Evolutionary conservation across 495 filamentous ascomycete genomes (phyloP).

Genomic region (Xanthoparmelia taractica): DNA sequence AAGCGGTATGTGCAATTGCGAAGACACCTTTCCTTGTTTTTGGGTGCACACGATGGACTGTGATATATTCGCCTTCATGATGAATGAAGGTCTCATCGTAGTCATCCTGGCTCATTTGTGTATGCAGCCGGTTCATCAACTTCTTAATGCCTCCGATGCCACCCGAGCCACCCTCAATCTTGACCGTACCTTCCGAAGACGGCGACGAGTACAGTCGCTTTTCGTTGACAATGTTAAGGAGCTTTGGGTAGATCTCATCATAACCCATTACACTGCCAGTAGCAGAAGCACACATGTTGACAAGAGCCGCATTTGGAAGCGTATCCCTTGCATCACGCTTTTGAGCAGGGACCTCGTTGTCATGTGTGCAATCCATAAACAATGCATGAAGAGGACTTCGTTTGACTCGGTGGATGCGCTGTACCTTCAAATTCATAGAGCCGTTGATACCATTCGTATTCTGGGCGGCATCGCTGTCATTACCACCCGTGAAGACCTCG

Average conservation of each 20-base stretch:
- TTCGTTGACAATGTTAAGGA: slow-evolving; percentile 86
- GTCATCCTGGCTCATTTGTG: slow-evolving; percentile 83
- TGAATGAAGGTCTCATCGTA: slow-evolving; percentile 96
- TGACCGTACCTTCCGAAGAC: slow-evolving; percentile 54
- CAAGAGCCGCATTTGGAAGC: slow-evolving; percentile 88
- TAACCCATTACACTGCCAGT: slow-evolving; percentile 98
- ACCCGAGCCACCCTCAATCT: slow-evolving; percentile 50
- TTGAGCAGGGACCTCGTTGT: slow-evolving; percentile 94
- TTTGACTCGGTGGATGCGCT: slow-evolving; percentile 66
- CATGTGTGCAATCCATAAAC: slow-evolving; percentile 99
- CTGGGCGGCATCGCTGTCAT: slow-evolving; percentile 51
- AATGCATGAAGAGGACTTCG: slow-evolving; percentile 80
- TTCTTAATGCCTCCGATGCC: slow-evolving; percentile 84
- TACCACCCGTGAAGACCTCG: slow-evolving; percentile 73
- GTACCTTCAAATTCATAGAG: slow-evolving; percentile 33
- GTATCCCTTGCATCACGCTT: slow-evolving; percentile 93
- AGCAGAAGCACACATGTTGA: slow-evolving; percentile 89
- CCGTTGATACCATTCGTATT: slow-evolving; percentile 34
- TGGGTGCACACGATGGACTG: slow-evolving; percentile 90
- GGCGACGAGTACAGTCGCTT: slow-evolving; percentile 70
- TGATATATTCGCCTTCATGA: slow-evolving; percentile 91
- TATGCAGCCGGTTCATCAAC: slow-evolving; percentile 85
- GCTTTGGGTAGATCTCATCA: slow-evolving; percentile 88
- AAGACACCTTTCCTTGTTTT: slow-evolving; percentile 87
- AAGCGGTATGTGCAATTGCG: slow-evolving; percentile 89